These are phyloP conservation scores for Sporobolomyces roseus DNA, from an alignment of 768 basidiomycete species.

Conservation along the genomic window DNA sequence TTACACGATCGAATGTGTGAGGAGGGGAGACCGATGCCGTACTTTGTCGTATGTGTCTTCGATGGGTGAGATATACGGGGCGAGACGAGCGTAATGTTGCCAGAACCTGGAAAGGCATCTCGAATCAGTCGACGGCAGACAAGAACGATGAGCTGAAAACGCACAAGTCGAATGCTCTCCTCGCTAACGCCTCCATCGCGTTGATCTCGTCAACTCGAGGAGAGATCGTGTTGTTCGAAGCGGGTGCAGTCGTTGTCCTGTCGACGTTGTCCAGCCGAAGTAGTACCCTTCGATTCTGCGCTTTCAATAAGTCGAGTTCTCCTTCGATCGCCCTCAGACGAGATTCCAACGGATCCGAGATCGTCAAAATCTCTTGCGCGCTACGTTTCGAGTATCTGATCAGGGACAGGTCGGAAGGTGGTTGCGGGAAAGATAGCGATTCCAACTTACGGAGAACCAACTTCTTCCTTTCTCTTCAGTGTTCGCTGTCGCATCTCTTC, in stretches of 20 bases:
- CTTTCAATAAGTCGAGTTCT: slow-evolving; percentile 5
- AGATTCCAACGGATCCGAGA: not conserved
- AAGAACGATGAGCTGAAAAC: not conserved
- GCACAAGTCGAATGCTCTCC: slow-evolving; percentile 32
- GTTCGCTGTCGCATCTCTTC: slow-evolving; percentile 6
- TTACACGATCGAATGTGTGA: slow-evolving; percentile 29
- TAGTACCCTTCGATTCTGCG: slow-evolving; percentile 5
- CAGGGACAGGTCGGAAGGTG: not conserved
- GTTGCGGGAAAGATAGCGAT: too few relatives aligned
- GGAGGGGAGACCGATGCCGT: slow-evolving; percentile 16
- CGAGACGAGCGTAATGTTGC: slow-evolving; percentile 34
- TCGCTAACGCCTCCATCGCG: not conserved
- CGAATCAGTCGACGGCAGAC: not conserved
- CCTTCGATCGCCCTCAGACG: slow-evolving; percentile 1
- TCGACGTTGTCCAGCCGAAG: not conserved
- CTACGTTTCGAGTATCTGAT: not conserved
- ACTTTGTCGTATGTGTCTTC: slow-evolving; percentile 23
- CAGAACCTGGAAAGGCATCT: slow-evolving; percentile 25
- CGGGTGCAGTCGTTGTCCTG: not conserved
- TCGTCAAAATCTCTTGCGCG: not conserved
- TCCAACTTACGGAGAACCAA: slow-evolving; percentile 1
- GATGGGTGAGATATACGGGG: slow-evolving; percentile 29
- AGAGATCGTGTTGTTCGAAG: not conserved
- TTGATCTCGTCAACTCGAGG: not conserved
- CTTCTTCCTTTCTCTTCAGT: not conserved